A percentile compares a stretch with the other conserved stretches of the same genome.
Conservation (phyloP, 1,284 basidiomycete species). For the Volvariella volvacea region DNA sequence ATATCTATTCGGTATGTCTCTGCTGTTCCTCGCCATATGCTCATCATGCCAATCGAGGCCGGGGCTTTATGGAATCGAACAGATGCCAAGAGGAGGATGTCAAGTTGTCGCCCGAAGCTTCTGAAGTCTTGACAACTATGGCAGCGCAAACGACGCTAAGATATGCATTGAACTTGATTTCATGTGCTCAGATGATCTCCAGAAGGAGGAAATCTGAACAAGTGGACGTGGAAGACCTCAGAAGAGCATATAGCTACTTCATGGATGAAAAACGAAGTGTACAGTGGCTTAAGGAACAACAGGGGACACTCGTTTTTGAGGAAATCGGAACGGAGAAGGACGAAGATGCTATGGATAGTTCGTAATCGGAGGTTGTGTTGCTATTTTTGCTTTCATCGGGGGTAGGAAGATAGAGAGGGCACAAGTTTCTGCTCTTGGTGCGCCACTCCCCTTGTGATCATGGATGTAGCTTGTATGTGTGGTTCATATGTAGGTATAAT, state of each 20-base stretch:
- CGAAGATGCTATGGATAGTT: slow-evolving; percentile 1
- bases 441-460: too few species aligned
- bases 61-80: too few species aligned
- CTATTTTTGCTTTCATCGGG: too few species aligned
- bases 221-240: slow-evolving; percentile 82
- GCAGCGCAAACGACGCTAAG: slow-evolving; percentile 82
- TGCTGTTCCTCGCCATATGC: background rate
- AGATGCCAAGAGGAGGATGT: slow-evolving; percentile 97
- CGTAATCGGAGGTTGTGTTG: too few species aligned
- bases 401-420: too few species aligned
- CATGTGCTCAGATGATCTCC: slow-evolving; percentile 81
- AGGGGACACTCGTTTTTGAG: slow-evolving; percentile 66
- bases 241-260: slow-evolving; percentile 84
- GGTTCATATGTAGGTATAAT: too few species aligned
- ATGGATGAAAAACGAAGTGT: slow-evolving; percentile 95
- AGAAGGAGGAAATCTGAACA: slow-evolving; percentile 70
- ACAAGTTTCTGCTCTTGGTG: too few species aligned
- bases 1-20: slow-evolving; percentile 77
- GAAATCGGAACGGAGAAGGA: slow-evolving; percentile 38
- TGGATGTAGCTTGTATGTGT: too few species aligned
- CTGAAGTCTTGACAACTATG: slow-evolving; percentile 79
- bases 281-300: slow-evolving; percentile 88
- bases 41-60: slow-evolving; percentile 7
- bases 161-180: slow-evolving; percentile 90
- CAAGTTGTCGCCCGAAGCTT: slow-evolving; percentile 69